phyloP scores from a whole-genome alignment of 2,329 filamentous ascomycete species.

The Colletotrichum sublineola region DNA sequence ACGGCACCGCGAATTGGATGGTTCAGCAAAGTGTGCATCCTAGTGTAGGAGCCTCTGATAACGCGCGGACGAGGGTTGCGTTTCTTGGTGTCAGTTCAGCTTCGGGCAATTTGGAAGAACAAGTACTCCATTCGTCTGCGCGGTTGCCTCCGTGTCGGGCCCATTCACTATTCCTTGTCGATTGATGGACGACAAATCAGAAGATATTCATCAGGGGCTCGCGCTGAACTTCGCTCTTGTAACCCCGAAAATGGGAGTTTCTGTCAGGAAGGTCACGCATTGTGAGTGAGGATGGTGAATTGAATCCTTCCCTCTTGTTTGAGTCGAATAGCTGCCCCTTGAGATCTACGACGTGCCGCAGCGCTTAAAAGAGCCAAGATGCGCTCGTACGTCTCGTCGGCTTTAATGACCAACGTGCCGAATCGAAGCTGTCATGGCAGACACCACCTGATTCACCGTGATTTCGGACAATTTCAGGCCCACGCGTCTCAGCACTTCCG shows the following conservation, averaged over 20 bases:
- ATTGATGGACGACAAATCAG: background rate
- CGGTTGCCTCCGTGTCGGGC: background rate
- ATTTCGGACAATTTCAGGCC: too few relatives aligned
- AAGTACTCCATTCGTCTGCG: background rate
- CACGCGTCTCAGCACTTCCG: background rate
- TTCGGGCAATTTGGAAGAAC: background rate
- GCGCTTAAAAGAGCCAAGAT: background rate
- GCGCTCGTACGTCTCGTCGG: conserved; percentile 15
- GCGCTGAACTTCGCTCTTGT: too few relatives aligned
- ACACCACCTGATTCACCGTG: background rate
- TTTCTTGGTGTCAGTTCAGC: background rate
- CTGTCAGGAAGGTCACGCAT: background rate
- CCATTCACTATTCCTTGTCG: background rate
- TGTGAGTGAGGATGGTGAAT: background rate
- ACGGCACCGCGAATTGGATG: background rate
- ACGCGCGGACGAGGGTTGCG: background rate
- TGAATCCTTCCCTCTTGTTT: background rate
- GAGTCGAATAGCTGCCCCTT: background rate
- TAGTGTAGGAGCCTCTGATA: too few relatives aligned
- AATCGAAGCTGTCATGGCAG: background rate
- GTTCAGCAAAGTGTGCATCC: background rate
- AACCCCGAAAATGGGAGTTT: background rate
- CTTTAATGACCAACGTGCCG: conserved; percentile 7
- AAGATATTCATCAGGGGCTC: background rate
- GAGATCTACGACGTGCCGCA: background rate